A percentile compares a stretch with the other conserved stretches of the same genome.
Conservation (phyloP, 2,329 filamentous ascomycete species). For the Sphaerostilbella broomeana region DNA sequence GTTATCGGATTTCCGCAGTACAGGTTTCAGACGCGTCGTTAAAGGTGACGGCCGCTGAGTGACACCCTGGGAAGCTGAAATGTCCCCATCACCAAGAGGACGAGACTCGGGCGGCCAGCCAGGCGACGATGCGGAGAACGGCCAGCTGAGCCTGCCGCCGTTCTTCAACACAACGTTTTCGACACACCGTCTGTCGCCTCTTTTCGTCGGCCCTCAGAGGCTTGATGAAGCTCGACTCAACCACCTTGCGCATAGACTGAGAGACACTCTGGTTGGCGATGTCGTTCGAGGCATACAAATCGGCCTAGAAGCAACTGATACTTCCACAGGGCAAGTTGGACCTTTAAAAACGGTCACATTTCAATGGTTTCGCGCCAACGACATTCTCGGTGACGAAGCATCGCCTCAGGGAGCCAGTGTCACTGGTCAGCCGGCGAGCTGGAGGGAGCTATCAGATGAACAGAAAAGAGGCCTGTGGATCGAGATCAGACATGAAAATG, state of each 20-base stretch:
- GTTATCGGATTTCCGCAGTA: too few relatives aligned
- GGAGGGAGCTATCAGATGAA: slow-evolving; percentile 17
- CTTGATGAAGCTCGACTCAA: slow-evolving; percentile 35
- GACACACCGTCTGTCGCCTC: slow-evolving; percentile 48
- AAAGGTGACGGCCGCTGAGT: too few relatives aligned
- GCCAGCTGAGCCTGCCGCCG: slow-evolving; percentile 27
- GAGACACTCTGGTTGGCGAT: slow-evolving; percentile 51
- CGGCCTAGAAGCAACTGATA: slow-evolving; percentile 38
- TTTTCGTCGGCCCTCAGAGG: slow-evolving; percentile 39
- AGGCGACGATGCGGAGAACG: slow-evolving; percentile 8
- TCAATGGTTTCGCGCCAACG: slow-evolving; percentile 35
- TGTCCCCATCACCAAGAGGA: too few relatives aligned
- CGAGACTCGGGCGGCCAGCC: background rate
- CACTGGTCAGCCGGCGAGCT: slow-evolving; percentile 10
- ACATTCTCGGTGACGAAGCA: slow-evolving; percentile 26
- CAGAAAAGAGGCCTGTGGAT: slow-evolving; percentile 35
- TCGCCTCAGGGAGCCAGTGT: slow-evolving; percentile 16
- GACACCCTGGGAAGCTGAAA: too few relatives aligned
- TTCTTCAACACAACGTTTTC: slow-evolving; percentile 56
- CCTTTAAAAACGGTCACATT: slow-evolving; percentile 42
- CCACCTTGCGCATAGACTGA: slow-evolving; percentile 40
- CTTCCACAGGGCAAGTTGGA: slow-evolving; percentile 31
- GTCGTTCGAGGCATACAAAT: slow-evolving; percentile 55
- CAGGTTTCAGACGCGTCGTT: too few relatives aligned
- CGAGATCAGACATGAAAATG: slow-evolving; percentile 47